Base-by-base conservation (phyloP, 352 stramenopile species). In the Globisporangium yorkense region DNA sequence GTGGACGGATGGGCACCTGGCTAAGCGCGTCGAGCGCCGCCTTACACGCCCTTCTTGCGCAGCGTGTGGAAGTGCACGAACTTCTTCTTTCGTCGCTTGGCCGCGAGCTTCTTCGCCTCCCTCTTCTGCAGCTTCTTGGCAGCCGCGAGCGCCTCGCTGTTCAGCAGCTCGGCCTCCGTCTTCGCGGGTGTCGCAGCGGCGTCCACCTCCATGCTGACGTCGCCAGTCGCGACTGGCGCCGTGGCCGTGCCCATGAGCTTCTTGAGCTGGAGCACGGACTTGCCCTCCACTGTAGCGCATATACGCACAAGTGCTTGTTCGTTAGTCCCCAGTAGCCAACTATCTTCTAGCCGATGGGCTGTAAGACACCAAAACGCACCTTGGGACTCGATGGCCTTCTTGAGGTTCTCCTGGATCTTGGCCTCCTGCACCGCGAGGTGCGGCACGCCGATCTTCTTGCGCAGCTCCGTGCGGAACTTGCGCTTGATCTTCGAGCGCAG, bases 401-500 rank as follows among this genome's bases (percentile, higher is more conserved):
- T 86, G 55, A 94, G 79, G 62, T 91, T 88, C 40, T 89, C 80
- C 67, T 94, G 84, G 68, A 94, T 90, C 53, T 88, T 84, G 56
- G 76, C 77, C 55, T 92, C 79, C 63, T 87, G 79, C 49, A 80
- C 59, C 24, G 68, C 70, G 62, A 86, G 71, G 68, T 89, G 82
- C 31, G 82, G 82, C 62, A 90, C 80, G 49, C 84, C 84, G 57
- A 94, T 83, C 57, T 76, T 77, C 68, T 91, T 82, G 53, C 82
- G 80, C 61, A 94, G 72, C 74, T 94, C 82, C 64, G 80, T 88
- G 64, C 84, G 84, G 75, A 92, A 94, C 70, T 84, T 86, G 66
- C 84, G 82, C 79, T 94, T 94, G 71, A 94, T 90, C 75, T 94
- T 94, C 55, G 84, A 94, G 64, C 84, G 82, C 69, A 94, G 67